Conservation (phyloP, 2,329 filamentous ascomycete genomes). For the Ophiostoma sp. region DNA sequence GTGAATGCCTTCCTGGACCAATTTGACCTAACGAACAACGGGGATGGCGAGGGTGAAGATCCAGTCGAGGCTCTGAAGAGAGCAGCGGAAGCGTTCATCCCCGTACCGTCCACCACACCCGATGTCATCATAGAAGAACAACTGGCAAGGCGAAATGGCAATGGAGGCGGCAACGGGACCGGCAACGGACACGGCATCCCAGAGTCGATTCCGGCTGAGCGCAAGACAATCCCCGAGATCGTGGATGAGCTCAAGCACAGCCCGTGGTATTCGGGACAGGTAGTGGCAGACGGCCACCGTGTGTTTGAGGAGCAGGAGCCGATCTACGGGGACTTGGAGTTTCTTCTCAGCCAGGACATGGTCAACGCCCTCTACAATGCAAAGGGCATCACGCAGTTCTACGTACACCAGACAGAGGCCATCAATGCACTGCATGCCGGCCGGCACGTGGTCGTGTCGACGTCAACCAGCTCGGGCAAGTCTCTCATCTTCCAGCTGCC, state of each 20-base stretch:
- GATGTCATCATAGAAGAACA: not conserved
- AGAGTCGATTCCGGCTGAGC: slow-evolving; percentile 64
- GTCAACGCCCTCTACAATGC: slow-evolving; percentile 97
- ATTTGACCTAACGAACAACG: slow-evolving; percentile 42
- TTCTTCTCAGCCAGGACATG: slow-evolving; percentile 78
- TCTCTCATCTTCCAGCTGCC: slow-evolving; percentile 97
- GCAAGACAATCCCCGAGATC: slow-evolving; percentile 77
- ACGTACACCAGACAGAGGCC: slow-evolving; percentile 87
- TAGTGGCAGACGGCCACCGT: slow-evolving; percentile 87
- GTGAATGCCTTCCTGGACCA: slow-evolving; percentile 71
- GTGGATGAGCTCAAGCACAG: slow-evolving; percentile 73
- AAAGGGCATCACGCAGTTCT: slow-evolving; percentile 77
- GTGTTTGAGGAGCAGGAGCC: slow-evolving; percentile 82
- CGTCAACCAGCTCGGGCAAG: slow-evolving; percentile 93
- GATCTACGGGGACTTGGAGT: slow-evolving; percentile 76
- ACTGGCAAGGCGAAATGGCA: not conserved
- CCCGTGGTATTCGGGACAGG: slow-evolving; percentile 86
- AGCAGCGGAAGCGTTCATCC: slow-evolving; percentile 56
- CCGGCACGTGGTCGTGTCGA: slow-evolving; percentile 83
- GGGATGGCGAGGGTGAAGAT: slow-evolving; percentile 47
- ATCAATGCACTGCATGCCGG: slow-evolving; percentile 82
- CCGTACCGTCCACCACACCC: slow-evolving; percentile 34
- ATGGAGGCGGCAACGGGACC: slow-evolving; percentile 24
- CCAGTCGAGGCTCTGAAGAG: slow-evolving; percentile 60
- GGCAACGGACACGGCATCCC: slow-evolving; percentile 49